Conservation (phyloP, 139 green algal species). For the Picochlorum sp. region DNA sequence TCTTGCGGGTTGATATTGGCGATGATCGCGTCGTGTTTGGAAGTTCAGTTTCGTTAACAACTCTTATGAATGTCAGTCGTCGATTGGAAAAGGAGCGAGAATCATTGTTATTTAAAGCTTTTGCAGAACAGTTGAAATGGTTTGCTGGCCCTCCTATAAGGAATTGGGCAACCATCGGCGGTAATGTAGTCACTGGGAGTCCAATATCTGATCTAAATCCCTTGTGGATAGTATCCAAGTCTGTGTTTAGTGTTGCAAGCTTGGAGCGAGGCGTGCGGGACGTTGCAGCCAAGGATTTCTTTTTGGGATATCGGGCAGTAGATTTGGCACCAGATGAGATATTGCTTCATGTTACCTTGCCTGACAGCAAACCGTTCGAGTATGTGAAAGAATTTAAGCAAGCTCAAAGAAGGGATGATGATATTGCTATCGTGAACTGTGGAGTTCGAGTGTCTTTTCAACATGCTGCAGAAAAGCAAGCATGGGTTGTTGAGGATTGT, state of each 20-base stretch:
- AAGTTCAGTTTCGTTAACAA: conserved; percentile 64
- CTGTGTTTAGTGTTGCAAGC: conserved; percentile 46
- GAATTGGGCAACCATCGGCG: conserved; percentile 84
- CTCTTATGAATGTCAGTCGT: conserved; percentile 37
- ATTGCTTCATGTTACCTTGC: conserved; percentile 61
- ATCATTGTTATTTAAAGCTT: conserved; percentile 42
- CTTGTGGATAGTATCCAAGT: conserved; percentile 62
- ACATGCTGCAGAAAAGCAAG: not conserved
- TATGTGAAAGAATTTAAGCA: conserved; percentile 96
- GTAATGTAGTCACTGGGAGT: conserved; percentile 85
- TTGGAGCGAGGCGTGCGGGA: conserved; percentile 27
- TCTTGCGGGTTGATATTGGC: conserved; percentile 50
- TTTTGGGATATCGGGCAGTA: conserved; percentile 81
- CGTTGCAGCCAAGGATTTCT: conserved; percentile 67
- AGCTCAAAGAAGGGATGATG: conserved; percentile 83
- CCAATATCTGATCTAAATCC: conserved; percentile 95
- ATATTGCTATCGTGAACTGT: conserved; percentile 97
- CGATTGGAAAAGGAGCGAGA: conserved; percentile 26
- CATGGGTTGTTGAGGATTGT: conserved; percentile 54
- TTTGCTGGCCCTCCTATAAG: conserved; percentile 82
- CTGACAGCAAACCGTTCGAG: conserved; percentile 63
- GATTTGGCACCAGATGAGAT: conserved; percentile 75
- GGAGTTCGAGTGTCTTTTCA: conserved; percentile 58
- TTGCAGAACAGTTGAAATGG: conserved; percentile 81
- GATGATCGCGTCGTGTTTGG: conserved; percentile 59